These are phyloP conservation scores for Chlorella sorokiniana DNA, from an alignment of 139 green algal species.

Conservation along the genomic window DNA sequence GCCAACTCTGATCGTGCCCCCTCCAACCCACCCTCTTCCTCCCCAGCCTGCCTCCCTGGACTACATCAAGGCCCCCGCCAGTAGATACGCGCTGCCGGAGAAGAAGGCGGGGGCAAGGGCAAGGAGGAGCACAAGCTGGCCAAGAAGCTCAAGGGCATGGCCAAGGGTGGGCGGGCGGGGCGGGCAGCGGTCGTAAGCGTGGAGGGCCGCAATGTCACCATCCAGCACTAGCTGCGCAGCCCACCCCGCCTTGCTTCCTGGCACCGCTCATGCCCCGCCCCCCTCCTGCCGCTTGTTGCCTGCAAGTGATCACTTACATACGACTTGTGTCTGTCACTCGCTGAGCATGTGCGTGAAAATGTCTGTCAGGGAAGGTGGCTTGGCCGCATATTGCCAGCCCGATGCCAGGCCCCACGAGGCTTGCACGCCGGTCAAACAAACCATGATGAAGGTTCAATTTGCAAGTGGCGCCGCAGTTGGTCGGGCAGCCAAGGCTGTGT, in stretches of 20 bases:
- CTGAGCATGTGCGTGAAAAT: too few species aligned
- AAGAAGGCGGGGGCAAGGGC: conserved; percentile 10
- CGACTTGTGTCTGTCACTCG: too few species aligned
- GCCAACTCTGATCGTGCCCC: background rate
- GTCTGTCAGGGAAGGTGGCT: too few species aligned
- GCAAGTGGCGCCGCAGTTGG: too few species aligned
- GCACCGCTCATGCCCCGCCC: background rate
- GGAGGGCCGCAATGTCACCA: conserved; percentile 48
- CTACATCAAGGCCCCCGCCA: conserved; percentile 57
- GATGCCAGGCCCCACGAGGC: too few species aligned
- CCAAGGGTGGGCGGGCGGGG: conserved; percentile 28
- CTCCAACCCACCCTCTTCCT: background rate
- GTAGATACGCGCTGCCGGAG: conserved; percentile 32
- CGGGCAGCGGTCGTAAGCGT: conserved; percentile 51
- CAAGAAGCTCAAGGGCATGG: conserved; percentile 52
- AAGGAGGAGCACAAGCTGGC: conserved; percentile 47
- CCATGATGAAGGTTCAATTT: too few species aligned
- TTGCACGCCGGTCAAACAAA: too few species aligned
- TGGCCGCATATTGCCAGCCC: too few species aligned
- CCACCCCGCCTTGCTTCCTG: background rate
- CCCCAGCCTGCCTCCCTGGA: conserved; percentile 53
- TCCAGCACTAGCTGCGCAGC: conserved; percentile 29
- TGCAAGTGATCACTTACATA: too few species aligned
- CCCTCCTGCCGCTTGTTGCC: background rate
- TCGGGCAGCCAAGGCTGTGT: background rate